Evolutionary conservation across 208 protist genomes (phyloP), one percentile per base, ranked within the genome.

Genomic region (Borovskyia barvae): DNA sequence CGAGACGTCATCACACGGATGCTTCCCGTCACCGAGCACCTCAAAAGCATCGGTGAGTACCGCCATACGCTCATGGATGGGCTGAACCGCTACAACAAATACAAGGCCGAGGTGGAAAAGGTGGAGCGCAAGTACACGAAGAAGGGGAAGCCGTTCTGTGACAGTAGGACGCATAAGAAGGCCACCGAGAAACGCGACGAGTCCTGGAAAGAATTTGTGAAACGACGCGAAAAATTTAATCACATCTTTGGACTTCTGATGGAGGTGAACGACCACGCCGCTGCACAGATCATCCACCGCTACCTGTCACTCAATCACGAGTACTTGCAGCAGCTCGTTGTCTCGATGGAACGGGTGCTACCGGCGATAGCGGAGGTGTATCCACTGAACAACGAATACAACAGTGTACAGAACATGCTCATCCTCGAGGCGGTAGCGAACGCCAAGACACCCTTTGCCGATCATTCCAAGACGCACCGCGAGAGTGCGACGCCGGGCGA

Each of bases 191-290:
- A 87, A 61, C 70, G 80, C 11, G 80, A 87, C 49, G 73, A 60
- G 55, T 56, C 72, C 26, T 75, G 72, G 60, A 36, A 45, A 47
- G 66, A 76, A 42, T 87, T 78, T 58, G 11, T 41, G 9, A 60
- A 48, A 33, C 48, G 52, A 8, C 66, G 66, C 4, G 64, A 72
- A 24, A 78, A 80, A 36, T 87, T 80, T 56, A 82, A 77, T 53
- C 58, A 72, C 37, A 57, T 59, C 6, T 87, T 80, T 48, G 29
- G 39, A 3, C n/a, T 82, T 54, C 64, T 87, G 53, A 87, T 82
- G 80, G 75, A 87, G 54, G 76, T 87, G 35, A 82, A 87, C 49
- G 80, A 82, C 50, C 75, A 87, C 73, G 75, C 80, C 14, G 75
- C 75, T 11, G 75, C 80, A 12, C 72, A 82, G 52, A 67, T 82